phyloP scores from a whole-genome alignment of 306 rosid genomes.

The Canavalia gladiata region DNA sequence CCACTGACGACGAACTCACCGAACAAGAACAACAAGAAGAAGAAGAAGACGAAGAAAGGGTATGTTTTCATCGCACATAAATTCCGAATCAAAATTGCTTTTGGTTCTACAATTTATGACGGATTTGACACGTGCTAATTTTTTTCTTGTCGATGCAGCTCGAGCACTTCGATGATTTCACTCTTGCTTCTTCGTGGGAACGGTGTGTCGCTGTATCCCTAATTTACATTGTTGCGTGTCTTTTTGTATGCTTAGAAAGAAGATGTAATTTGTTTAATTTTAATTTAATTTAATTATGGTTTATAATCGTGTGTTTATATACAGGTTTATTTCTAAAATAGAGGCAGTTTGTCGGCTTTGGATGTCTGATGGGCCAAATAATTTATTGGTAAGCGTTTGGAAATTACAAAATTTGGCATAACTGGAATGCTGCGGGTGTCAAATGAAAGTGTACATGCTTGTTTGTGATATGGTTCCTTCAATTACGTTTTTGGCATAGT shows the following conservation, averaged over 20 bases:
- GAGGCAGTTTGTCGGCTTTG: slow-evolving; percentile 92
- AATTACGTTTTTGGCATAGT: slow-evolving; percentile 1
- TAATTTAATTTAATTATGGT: neutral
- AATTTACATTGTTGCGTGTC: slow-evolving; percentile 24
- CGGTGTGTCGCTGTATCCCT: slow-evolving; percentile 59
- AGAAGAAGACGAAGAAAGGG: slow-evolving; percentile 60
- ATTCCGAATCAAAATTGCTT: slow-evolving; percentile 8
- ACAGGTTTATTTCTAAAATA: slow-evolving; percentile 92
- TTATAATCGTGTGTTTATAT: neutral
- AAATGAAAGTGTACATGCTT: slow-evolving; percentile 18
- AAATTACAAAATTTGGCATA: slow-evolving; percentile 22
- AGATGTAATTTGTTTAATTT: neutral
- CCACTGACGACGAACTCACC: slow-evolving; percentile 62
- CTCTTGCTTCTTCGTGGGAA: slow-evolving; percentile 97
- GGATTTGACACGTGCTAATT: slow-evolving; percentile 15
- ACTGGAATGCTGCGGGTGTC: slow-evolving; percentile 31
- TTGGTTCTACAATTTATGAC: neutral
- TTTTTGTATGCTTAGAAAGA: slow-evolving; percentile 11
- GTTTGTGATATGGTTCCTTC: slow-evolving; percentile 35
- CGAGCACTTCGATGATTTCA: slow-evolving; percentile 98
- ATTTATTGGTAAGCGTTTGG: slow-evolving; percentile 73
- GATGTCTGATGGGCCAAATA: slow-evolving; percentile 85
- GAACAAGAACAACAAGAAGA: slow-evolving; percentile 51
- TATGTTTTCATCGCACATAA: slow-evolving; percentile 19
- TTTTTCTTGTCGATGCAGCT: slow-evolving; percentile 58